Evolutionary conservation across 2,329 filamentous ascomycete species (phyloP).

Genomic region (Penicillium olsonii): DNA sequence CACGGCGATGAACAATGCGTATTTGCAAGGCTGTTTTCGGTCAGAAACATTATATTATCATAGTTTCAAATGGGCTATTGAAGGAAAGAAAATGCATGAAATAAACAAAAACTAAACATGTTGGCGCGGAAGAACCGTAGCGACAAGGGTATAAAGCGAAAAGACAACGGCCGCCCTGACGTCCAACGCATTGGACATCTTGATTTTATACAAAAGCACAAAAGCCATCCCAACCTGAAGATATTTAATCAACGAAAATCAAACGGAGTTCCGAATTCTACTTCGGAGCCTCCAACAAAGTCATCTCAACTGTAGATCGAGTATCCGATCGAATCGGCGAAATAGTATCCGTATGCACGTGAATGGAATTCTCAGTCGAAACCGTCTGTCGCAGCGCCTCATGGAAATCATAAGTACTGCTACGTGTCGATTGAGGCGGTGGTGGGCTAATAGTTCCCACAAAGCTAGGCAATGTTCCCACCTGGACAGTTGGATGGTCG

Average conservation of each 20-base stretch:
- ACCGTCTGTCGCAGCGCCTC: constrained; percentile 16
- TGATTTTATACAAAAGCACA: constrained; percentile 2
- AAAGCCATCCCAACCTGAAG: background rate
- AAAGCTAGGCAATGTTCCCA: background rate
- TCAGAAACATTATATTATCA: no score
- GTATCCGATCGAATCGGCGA: constrained; percentile 8
- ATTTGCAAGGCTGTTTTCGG: no score
- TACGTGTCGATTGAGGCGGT: background rate
- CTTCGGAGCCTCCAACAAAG: constrained; percentile 4
- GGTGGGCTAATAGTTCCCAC: background rate
- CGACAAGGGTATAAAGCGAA: constrained; percentile 9
- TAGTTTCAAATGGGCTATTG: background rate
- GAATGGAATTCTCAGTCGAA: constrained; percentile 6
- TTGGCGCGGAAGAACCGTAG: no score
- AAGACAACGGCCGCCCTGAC: constrained; percentile 1
- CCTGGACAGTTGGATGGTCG: constrained; percentile 1
- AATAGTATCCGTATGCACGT: background rate
- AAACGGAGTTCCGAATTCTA: background rate
- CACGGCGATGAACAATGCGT: no score
- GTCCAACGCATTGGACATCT: background rate
- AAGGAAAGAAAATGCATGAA: background rate
- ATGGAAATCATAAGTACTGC: constrained; percentile 18
- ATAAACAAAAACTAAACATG: background rate
- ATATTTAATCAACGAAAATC: no score
- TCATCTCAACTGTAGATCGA: constrained; percentile 13